Evolutionary conservation across 345 rosid species (phyloP).

Genomic region (Eucalyptus sp.): DNA sequence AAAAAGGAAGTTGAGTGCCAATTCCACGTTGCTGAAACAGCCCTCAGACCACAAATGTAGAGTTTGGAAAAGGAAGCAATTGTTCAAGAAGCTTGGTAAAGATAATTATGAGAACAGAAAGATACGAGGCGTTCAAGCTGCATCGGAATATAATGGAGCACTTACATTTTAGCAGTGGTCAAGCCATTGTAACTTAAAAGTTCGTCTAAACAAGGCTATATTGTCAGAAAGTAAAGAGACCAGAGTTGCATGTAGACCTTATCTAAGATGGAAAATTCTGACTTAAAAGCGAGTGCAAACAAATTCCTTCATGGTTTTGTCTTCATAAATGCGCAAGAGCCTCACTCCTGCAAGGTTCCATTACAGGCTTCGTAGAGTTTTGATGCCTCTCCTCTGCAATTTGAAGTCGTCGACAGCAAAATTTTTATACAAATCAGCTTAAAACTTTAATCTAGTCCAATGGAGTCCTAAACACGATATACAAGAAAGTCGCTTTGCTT

Average conservation of each 20-base stretch:
- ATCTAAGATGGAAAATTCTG: conserved; percentile 72
- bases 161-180: background rate
- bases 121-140: background rate
- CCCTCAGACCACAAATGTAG: background rate
- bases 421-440: too few species aligned
- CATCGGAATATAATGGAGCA: background rate
- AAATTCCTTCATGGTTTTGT: conserved; percentile 20
- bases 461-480: too few species aligned
- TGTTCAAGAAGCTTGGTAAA: background rate
- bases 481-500: too few species aligned
- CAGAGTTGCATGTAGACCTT: conserved; percentile 23
- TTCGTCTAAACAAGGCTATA: background rate
- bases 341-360: too few species aligned
- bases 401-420: too few species aligned
- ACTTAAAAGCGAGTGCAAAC: conserved; percentile 66
- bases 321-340: too few species aligned
- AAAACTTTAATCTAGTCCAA: too few species aligned
- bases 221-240: background rate
- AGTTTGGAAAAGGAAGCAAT: background rate
- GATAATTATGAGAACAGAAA: background rate
- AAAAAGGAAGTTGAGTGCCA: background rate
- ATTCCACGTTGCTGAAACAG: background rate
- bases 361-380: too few species aligned
- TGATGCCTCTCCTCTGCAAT: too few species aligned
- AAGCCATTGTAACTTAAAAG: background rate